phyloP scores from a whole-genome alignment of 371 early-diverging fungal genomes.

The Saksenaea oblongispora region DNA sequence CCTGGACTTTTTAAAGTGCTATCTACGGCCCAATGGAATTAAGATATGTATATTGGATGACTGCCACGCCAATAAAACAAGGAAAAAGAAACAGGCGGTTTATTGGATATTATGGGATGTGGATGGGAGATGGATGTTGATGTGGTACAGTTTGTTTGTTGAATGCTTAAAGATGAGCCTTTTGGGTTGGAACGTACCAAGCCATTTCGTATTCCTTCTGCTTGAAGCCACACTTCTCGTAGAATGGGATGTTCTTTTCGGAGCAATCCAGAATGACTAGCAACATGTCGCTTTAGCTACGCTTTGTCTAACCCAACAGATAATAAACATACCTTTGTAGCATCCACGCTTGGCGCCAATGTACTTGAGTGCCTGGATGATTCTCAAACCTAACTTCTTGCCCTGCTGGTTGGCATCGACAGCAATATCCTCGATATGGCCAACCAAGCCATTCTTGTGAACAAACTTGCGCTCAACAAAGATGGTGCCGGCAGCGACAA shows the following conservation, averaged over 20 bases:
- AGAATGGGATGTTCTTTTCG: conserved; percentile 55
- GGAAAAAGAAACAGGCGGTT: background rate
- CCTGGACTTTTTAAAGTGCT: conserved; percentile 28
- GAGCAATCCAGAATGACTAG: conserved; percentile 53
- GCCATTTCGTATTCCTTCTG: conserved; percentile 55
- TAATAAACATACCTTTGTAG: conserved; percentile 53
- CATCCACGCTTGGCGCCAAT: conserved; percentile 67
- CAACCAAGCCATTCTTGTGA: conserved; percentile 81
- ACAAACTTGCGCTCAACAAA: conserved; percentile 97
- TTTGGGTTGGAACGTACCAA: conserved; percentile 44
- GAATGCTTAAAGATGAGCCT: background rate
- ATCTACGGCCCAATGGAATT: conserved; percentile 20
- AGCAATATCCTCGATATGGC: conserved; percentile 94
- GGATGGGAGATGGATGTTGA: background rate
- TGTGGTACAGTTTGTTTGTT: background rate
- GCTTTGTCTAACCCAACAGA: background rate
- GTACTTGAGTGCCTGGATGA: conserved; percentile 75
- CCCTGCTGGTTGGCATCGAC: conserved; percentile 93
- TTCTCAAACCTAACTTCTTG: conserved; percentile 76
- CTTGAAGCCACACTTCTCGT: conserved; percentile 55
- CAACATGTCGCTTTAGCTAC: background rate
- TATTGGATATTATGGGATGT: background rate
- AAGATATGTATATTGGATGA: background rate
- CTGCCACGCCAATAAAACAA: background rate
- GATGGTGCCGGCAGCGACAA: conserved; percentile 95